Evolutionary conservation across 108 stramenopile species (phyloP).

Genomic region (Cyclotella choctawhatcheeana): DNA sequence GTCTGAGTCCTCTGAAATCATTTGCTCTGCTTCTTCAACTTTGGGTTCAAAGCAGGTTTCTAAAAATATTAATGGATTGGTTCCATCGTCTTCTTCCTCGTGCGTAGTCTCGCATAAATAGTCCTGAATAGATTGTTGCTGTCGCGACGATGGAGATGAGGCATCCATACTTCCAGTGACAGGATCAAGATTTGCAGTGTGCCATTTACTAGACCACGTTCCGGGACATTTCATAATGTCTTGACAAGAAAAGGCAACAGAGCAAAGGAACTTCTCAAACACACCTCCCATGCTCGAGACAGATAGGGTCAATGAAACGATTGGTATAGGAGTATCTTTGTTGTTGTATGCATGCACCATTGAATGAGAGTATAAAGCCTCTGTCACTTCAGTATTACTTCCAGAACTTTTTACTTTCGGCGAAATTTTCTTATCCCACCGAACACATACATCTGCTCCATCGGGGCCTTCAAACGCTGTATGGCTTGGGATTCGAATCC

Average conservation of each 20-base stretch:
- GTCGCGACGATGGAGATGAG: background rate
- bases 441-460: slow-evolving; percentile 69
- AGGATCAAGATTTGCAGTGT: slow-evolving; percentile 26
- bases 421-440: slow-evolving; percentile 56
- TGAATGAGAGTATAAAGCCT: slow-evolving; percentile 48
- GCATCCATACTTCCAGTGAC: background rate
- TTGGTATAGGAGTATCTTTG: slow-evolving; percentile 77
- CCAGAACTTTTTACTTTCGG: background rate
- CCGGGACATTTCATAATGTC: slow-evolving; percentile 63
- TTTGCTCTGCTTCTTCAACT: slow-evolving; percentile 21
- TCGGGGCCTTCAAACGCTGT: slow-evolving; percentile 38
- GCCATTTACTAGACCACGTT: slow-evolving; percentile 66
- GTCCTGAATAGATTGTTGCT: background rate
- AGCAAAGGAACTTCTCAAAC: slow-evolving; percentile 73
- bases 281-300: slow-evolving; percentile 67
- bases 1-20: slow-evolving; percentile 48
- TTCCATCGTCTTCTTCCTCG: slow-evolving; percentile 24
- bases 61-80: slow-evolving; percentile 40
- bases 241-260: slow-evolving; percentile 57
- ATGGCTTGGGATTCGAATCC: slow-evolving; percentile 58
- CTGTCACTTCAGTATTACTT: slow-evolving; percentile 26
- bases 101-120: background rate
- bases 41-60: slow-evolving; percentile 56
- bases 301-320: slow-evolving; percentile 64
- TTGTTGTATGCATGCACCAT: slow-evolving; percentile 87